Evolutionary conservation across 495 filamentous ascomycete genomes (phyloP), one percentile per base, ranked within the genome.

Genomic region (Antarctomyces pellizariae): DNA sequence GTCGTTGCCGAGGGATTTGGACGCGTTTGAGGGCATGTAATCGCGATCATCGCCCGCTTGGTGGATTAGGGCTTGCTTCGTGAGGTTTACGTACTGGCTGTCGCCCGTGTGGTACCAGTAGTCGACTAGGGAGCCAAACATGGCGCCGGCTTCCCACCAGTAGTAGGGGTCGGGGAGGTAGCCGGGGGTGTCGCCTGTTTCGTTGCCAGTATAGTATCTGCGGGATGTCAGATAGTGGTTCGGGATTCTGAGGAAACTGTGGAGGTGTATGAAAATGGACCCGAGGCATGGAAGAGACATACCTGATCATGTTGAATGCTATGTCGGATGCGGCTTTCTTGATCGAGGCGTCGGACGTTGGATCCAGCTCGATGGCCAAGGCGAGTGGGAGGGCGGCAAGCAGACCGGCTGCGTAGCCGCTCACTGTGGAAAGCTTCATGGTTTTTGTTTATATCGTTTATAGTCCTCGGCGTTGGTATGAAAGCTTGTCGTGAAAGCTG

Each of bases 61-160:
- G 44, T 64, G 72, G 2, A 72, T 37, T 28, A 91, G 39, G 0
- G 58, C 80, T 34, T 79, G 64, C 3, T 38, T 59, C 1, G 69
- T 71, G 11, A 69, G 52, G 16, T 67, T 53, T 48, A 80, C 78
- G 50, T 76, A 90, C 7, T 57, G 56, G 11, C 48, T 51, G 44
- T 90, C 80, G 1, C 69, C 67, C 2, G 82, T 91, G 35, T 74
- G 70, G 39, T 58, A 68, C 64, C 72, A 84, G 47, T 93, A 91
- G 41, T 90, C 71, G 33, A 91, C 49, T 30, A 93, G 37, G 1
- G 70, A 52, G 18, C 65, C 68, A 43, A 77, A 82, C 62, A 75
- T 72, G 9, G 69, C 67, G 13, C 75, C 77, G 1, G 64, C 65
- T 44, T 80, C 70, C 74, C 74, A 80, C 75, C 75, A 82, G 47